Evolutionary conservation across 148 eudicot genomes (phyloP).

Genomic region (Suaeda aralocaspica): DNA sequence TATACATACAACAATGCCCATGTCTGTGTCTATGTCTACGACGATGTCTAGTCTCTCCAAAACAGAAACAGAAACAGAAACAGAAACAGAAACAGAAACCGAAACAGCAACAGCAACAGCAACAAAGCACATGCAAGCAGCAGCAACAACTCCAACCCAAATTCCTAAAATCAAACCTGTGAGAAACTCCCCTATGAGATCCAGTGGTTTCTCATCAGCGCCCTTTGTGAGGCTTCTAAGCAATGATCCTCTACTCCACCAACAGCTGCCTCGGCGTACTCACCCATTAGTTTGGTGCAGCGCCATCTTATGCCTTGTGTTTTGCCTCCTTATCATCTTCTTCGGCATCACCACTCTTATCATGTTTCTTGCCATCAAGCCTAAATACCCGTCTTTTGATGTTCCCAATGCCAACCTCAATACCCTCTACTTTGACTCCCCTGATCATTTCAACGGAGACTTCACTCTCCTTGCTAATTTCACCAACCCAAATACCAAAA

Average conservation of each 20-base stretch:
- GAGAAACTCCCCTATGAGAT: no score
- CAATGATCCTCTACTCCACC: slow-evolving; percentile 40
- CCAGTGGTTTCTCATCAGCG: slow-evolving; percentile 31
- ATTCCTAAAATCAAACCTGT: no score
- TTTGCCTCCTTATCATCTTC: slow-evolving; percentile 62
- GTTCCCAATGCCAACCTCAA: slow-evolving; percentile 57
- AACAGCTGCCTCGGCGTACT: slow-evolving; percentile 42
- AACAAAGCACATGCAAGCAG: no score
- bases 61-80: slow-evolving; percentile 1
- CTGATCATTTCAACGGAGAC: slow-evolving; percentile 60
- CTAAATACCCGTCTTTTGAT: slow-evolving; percentile 64
- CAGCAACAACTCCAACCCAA: no score
- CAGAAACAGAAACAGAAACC: slow-evolving; percentile 1
- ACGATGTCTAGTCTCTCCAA: slow-evolving; percentile 16
- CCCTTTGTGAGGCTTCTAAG: slow-evolving; percentile 20
- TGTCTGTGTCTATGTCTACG: neutral
- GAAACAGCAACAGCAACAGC: slow-evolving; percentile 4
- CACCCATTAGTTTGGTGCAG: slow-evolving; percentile 73
- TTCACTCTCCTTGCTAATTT: slow-evolving; percentile 71
- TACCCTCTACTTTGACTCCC: slow-evolving; percentile 68
- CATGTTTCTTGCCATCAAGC: slow-evolving; percentile 52
- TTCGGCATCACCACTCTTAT: slow-evolving; percentile 58
- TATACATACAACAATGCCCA: no score
- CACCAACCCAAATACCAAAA: slow-evolving; percentile 68
- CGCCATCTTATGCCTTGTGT: slow-evolving; percentile 62